A percentile compares a stretch with the other conserved stretches of the same genome.
phyloP scores from a whole-genome alignment of 305 asterid genomes.

The Ilex paraguariensis region DNA sequence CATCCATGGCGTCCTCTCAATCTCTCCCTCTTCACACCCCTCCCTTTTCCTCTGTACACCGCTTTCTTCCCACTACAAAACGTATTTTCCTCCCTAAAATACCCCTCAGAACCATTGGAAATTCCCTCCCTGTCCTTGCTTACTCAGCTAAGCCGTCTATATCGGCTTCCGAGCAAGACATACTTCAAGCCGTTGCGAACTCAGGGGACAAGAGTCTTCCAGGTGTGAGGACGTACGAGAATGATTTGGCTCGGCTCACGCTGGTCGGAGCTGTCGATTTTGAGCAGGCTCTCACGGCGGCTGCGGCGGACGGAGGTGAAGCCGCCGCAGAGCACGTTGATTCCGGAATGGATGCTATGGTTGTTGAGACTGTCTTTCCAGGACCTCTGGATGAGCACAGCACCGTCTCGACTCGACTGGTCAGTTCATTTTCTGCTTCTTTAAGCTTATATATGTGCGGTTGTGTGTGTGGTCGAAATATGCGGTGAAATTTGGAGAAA shows the following conservation, averaged over 20 bases:
- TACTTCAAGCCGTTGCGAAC: slow-evolving; percentile 50
- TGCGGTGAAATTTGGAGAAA: too few species aligned
- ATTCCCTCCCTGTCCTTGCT: slow-evolving; percentile 13
- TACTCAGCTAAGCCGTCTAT: slow-evolving; percentile 1
- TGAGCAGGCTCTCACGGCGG: slow-evolving; percentile 83
- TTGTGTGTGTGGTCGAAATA: too few species aligned
- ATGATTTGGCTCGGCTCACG: slow-evolving; percentile 61
- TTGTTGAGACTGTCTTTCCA: slow-evolving; percentile 71
- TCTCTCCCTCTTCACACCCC: slow-evolving; percentile 10
- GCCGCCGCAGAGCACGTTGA: slow-evolving; percentile 67
- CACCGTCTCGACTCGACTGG: slow-evolving; percentile 77
- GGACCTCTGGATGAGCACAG: slow-evolving; percentile 45
- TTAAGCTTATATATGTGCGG: too few species aligned
- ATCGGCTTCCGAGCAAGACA: slow-evolving; percentile 37
- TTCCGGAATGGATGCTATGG: slow-evolving; percentile 57
- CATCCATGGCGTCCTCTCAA: slow-evolving; percentile 44
- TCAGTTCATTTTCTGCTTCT: slow-evolving; percentile 21
- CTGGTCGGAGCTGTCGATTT: slow-evolving; percentile 67
- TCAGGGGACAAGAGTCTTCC: slow-evolving; percentile 42
- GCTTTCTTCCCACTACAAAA: slow-evolving; percentile 17
- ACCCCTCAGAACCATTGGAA: slow-evolving; percentile 15
- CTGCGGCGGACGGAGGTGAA: slow-evolving; percentile 84
- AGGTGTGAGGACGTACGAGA: slow-evolving; percentile 70
- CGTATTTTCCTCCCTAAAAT: slow-evolving; percentile 16
- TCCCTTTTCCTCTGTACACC: slow-evolving; percentile 9